Base-by-base conservation (phyloP, 2,329 filamentous ascomycete species). In the Fusarium compactum region DNA sequence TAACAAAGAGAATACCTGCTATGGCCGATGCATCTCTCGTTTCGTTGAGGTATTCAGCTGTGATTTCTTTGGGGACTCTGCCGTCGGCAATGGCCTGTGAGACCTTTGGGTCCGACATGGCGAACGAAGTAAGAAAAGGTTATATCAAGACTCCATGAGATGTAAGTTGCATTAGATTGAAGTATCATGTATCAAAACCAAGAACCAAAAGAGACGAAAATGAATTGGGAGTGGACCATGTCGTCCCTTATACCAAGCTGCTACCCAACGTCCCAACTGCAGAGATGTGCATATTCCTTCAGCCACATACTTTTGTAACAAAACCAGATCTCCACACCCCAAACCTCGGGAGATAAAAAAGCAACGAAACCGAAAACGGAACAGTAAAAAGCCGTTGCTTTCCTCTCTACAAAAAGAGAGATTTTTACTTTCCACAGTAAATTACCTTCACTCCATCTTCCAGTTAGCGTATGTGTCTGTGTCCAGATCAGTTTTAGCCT, bases 1-100 rank as follows among this genome's bases (percentile, higher is more conserved):
- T 75, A 30, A 84, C 76, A 52, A 82, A 72, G 20, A 82, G 75
- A 34, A 83, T 83, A 3, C 79, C 82, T 7, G 76, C 75, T 65
- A 84, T 80, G 8, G 82, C 77, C 1, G 79, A 67, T 10, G 69
- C 64, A 53, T 84, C 82, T 30, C 74, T 78, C 53, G 73, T 78
- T 68, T 83, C 71, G 58, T 78, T 76, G 44, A 84, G 76, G 52
- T 78, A 80, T 2, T 66, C 77, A 16, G 75, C 74, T 2, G 78
- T 78, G 52, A 82, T 71, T 20, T 58, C 74, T 1, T 77, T 63
- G 3, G 81, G 81, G 18, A 84, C 77, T 11, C 73, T 73, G 32
- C 80, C 81, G 40, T 75, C 76, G 18, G 76, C 78, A 48, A 82
- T 76, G 43, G 81, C 81, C 56, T 76, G 64, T 15, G 67, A 41